Evolutionary conservation across 1,139 yeast species (phyloP), one percentile per base, ranked within the genome.

Genomic region (Nakaseomyces bracarensis): DNA sequence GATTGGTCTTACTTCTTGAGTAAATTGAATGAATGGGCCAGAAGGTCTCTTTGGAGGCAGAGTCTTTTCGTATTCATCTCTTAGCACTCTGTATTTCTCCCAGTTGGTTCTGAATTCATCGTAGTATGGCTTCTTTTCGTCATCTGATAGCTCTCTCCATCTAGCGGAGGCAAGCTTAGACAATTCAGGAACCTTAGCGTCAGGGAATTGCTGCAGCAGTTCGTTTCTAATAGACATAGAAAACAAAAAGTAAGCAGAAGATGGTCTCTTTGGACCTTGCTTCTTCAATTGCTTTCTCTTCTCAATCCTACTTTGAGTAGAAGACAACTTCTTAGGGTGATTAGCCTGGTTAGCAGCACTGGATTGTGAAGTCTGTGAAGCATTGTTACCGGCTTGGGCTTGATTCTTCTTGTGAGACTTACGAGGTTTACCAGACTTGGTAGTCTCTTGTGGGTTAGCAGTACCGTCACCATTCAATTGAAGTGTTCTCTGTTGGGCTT

Each of bases 231-330:
- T 60, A 4, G 60, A 54, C 59, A 60, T 60, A 10, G 63, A 60
- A 42, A 58, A 61, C 39, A 61, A 44, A 48, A 61, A 61, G 43
- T 61, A 61, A 3, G 65, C 65, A 20, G 65, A 60, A 21, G 64
- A 59, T 28, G 65, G 65, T 49, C 65, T 56, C 39, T 61, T 61
- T 30, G 65, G 65, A 15, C 65, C 65, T 48, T 57, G 61, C 44
- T 61, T 61, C 46, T 60, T 55, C 38, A 60, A 44, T 33, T 53
- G 56, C 43, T 60, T 60, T 44, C 64, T 52, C 44, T 57, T 59
- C 30, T 59, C 63, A 33, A 60, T 59, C 45, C 62, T 57, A 40
- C 62, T 56, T 43, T 61, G 65, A 9, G 64, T 57, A 4, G 61
- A 54, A 7, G 64, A 58, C 45, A 60, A 46, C 42, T 55, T 60